Base-by-base conservation (phyloP, 1,139 yeast species). In the Pichia sp. region DNA sequence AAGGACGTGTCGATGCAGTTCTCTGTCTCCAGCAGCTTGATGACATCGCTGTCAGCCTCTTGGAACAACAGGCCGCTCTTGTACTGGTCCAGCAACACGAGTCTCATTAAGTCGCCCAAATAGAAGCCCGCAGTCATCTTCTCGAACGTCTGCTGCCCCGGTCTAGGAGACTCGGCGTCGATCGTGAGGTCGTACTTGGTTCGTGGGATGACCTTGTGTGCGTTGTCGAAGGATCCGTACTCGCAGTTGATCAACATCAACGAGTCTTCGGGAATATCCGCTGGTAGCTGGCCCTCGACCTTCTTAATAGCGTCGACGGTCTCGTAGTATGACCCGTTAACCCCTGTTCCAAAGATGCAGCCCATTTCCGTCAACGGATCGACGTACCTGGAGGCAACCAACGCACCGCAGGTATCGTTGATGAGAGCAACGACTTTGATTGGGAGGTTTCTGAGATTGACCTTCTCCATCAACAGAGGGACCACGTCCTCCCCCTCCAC, bases 101-200 rank as follows among this genome's bases (percentile, higher is more conserved):
- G 77, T 72, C 99, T 85, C 66, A 92, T 75, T 47, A 93, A 77
- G 75, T 93, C 99, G 66, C 99, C 99, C 67, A 93, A 77, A 73
- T 95, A 93, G 75, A 90, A 89, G 61, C 99, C 99, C 45, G 97
- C 89, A 64, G 93, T 90, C 97, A 93, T 92, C 77, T 95, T 93
- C 77, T 95, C 99, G 72, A 90, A 95, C 51, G 96, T 73, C 75
- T 93, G 99, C 75, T 93, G 97, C 61, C 95, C 95, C 52, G 98
- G 99, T 76, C 97, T 88, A 68, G 99, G 99, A 49, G 96, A 87
- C 65, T 87, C 86, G 52, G 76, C 77, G 72, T 93, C 99, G 61
- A 93, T 85, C 59, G 73, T 76, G 54, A 85, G 70, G 72, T 93
- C 99, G 71, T 84, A 92, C 69, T 83, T 85, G 61, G 96, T 92